Conservation (phyloP, 352 stramenopile genomes). For the Phytophthora pini region DNA sequence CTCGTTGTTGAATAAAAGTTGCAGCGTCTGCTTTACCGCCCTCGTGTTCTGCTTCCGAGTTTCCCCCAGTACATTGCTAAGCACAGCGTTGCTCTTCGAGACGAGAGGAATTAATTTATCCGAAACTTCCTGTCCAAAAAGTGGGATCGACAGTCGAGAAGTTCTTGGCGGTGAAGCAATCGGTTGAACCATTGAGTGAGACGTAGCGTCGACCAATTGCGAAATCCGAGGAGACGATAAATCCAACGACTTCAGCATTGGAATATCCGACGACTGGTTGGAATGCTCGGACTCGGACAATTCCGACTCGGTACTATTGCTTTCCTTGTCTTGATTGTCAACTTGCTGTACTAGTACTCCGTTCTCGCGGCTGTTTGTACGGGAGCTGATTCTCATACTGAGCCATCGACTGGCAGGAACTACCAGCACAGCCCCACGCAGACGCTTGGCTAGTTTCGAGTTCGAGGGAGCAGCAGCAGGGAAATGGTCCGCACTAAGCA, state of each 20-base stretch:
- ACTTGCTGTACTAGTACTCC: too few species aligned
- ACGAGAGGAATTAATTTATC: slow-evolving; percentile 26
- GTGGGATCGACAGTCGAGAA: too few species aligned
- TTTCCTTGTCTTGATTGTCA: background rate
- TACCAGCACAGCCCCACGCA: slow-evolving; percentile 12
- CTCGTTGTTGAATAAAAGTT: slow-evolving; percentile 50
- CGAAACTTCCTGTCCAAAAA: slow-evolving; percentile 21
- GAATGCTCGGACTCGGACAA: slow-evolving; percentile 20
- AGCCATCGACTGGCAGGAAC: slow-evolving; percentile 23
- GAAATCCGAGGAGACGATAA: slow-evolving; percentile 8
- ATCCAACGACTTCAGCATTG: background rate
- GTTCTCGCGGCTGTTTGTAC: background rate
- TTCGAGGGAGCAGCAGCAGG: background rate
- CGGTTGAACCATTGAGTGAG: background rate
- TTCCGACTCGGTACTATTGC: slow-evolving; percentile 22
- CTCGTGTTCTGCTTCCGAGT: slow-evolving; percentile 36
- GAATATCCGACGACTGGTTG: background rate
- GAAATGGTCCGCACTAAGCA: slow-evolving; percentile 12
- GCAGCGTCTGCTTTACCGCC: slow-evolving; percentile 40
- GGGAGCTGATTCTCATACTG: slow-evolving; percentile 1
- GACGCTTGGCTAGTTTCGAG: slow-evolving; percentile 15
- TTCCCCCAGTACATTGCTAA: slow-evolving; percentile 19
- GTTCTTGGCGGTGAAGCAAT: background rate
- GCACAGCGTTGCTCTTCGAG: slow-evolving; percentile 12
- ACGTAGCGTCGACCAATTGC: slow-evolving; percentile 2